A percentile compares a stretch with the other conserved stretches of the same genome.
Conservation (phyloP, 2,329 filamentous ascomycete species). For the Paecilomyces dactylethromorphus region DNA sequence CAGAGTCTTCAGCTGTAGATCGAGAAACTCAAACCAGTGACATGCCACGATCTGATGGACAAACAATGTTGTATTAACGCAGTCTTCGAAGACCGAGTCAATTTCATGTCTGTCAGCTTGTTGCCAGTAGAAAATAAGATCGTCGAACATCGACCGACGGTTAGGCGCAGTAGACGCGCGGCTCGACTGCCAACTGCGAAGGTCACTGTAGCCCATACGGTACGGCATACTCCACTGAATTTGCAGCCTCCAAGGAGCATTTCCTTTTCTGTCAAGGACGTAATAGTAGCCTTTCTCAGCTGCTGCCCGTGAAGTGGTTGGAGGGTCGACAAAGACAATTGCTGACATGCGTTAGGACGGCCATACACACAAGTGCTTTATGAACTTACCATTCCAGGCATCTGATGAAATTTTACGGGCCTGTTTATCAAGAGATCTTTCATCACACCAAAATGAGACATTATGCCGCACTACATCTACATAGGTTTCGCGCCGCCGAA, state of each 20-base stretch:
- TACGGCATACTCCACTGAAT: neutral
- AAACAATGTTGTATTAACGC: neutral
- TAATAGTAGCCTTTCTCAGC: neutral
- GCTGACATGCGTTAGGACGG: neutral
- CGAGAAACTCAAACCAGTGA: neutral
- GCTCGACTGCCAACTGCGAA: neutral
- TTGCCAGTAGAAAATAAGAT: neutral
- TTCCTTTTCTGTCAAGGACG: neutral
- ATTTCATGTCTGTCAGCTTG: neutral
- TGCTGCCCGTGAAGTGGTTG: neutral
- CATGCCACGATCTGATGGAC: neutral
- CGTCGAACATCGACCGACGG: neutral
- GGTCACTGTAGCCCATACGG: neutral
- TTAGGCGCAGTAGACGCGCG: neutral
- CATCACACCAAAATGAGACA: neutral
- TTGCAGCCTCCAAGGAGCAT: neutral
- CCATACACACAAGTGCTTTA: neutral
- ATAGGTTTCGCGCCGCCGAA: neutral
- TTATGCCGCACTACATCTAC: neutral
- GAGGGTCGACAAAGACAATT: neutral
- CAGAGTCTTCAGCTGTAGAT: neutral
- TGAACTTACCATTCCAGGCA: neutral
- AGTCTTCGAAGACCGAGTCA: neutral
- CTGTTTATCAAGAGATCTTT: neutral
- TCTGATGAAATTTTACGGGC: neutral